phyloP scores from a whole-genome alignment of 2,329 filamentous ascomycete genomes.

The Bipolaris cookei region DNA sequence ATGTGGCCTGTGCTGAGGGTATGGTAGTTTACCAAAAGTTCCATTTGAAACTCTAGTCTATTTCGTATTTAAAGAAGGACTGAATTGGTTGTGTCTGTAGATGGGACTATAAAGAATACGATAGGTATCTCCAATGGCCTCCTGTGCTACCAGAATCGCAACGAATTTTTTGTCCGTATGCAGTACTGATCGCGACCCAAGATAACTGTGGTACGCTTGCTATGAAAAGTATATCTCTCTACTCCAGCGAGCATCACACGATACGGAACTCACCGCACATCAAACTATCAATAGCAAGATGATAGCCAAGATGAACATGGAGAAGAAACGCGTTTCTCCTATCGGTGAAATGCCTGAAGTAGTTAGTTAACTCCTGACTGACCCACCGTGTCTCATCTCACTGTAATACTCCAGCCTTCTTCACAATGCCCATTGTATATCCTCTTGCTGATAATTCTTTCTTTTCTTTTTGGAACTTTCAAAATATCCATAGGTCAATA shows the following conservation, averaged over 20 bases:
- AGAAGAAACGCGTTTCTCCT: not conserved
- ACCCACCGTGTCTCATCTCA: not conserved
- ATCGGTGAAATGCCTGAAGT: not conserved
- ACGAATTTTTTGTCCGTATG: no score
- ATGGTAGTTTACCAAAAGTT: not conserved
- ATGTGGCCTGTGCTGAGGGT: constrained; percentile 11
- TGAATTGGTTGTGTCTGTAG: no score
- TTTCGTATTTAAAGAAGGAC: no score
- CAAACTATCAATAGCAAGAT: not conserved
- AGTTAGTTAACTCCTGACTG: not conserved
- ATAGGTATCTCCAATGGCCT: not conserved
- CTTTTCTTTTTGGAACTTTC: not conserved
- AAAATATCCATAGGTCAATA: not conserved
- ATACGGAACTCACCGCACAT: not conserved
- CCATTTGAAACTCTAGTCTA: no score
- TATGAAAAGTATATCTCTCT: not conserved
- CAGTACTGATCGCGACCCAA: not conserved
- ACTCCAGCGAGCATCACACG: not conserved
- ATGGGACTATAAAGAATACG: not conserved
- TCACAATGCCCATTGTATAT: constrained; percentile 2
- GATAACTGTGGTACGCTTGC: not conserved
- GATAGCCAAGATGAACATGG: not conserved
- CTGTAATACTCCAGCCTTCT: not conserved
- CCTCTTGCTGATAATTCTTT: not conserved
- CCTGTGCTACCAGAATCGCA: not conserved